Percentiles rank a stretch among this genome's conserved stretches.
These are phyloP conservation scores for Calocera viscosa DNA, from an alignment of 768 basidiomycete species.

Conservation along the genomic window DNA sequence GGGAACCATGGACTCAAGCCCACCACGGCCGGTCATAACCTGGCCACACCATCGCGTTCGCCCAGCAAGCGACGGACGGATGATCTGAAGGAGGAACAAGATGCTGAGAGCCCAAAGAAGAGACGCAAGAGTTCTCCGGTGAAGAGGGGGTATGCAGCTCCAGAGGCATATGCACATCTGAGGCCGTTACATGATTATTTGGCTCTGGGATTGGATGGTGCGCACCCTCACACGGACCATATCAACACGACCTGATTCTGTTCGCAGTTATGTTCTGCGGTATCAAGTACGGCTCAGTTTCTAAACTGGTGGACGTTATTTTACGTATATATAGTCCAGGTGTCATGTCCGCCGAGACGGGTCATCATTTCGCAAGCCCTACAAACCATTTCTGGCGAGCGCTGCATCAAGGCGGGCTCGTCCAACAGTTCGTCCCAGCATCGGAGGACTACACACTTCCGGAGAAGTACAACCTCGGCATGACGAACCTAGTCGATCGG, in stretches of 20 bases:
- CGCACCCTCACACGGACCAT: slow-evolving; percentile 15
- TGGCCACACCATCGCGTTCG: neutral
- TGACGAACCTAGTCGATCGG: slow-evolving; percentile 69
- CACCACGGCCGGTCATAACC: neutral
- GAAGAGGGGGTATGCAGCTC: slow-evolving; percentile 38
- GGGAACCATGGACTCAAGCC: neutral
- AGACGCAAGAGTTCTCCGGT: neutral
- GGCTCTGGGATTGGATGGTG: slow-evolving; percentile 45
- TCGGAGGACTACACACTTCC: slow-evolving; percentile 52
- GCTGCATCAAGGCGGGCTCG: slow-evolving; percentile 48
- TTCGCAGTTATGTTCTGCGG: slow-evolving; percentile 65
- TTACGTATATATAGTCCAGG: slow-evolving; percentile 41
- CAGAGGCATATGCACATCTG: slow-evolving; percentile 43
- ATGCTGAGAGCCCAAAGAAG: neutral
- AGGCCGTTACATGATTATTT: slow-evolving; percentile 43
- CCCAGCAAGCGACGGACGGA: neutral
- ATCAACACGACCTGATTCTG: neutral
- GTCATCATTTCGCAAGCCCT: slow-evolving; percentile 68
- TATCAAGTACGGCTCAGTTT: slow-evolving; percentile 48
- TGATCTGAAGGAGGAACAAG: neutral
- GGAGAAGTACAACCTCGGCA: slow-evolving; percentile 44
- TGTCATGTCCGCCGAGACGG: slow-evolving; percentile 48
- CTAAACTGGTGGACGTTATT: neutral
- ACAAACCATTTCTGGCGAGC: slow-evolving; percentile 77
- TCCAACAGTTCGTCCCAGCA: slow-evolving; percentile 35